phyloP scores from a whole-genome alignment of 371 early-diverging fungal species.

The Coemansia linderi region DNA sequence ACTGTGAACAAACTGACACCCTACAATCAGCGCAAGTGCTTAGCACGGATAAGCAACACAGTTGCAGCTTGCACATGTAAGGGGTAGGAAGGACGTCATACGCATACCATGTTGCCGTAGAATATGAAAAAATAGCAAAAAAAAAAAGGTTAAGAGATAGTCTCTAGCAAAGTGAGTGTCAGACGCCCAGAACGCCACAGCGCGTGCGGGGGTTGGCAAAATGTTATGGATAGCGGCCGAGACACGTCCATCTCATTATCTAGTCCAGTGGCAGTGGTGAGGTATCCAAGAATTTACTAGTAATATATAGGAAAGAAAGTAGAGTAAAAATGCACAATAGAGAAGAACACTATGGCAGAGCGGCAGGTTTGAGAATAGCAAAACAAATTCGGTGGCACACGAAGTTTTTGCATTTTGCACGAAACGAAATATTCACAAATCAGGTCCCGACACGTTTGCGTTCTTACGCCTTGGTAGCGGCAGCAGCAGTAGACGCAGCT shows the following conservation, averaged over 20 bases:
- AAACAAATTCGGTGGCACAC: neutral
- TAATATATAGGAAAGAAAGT: neutral
- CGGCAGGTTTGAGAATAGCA: constrained; percentile 2
- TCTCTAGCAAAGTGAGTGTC: neutral
- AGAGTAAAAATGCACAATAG: neutral
- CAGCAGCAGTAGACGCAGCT: constrained; percentile 9
- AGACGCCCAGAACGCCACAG: neutral
- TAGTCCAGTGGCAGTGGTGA: no score
- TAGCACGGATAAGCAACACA: neutral
- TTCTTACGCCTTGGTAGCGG: constrained; percentile 12
- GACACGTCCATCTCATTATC: neutral
- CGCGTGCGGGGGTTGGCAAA: neutral
- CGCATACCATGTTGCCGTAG: neutral
- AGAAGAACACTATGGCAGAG: constrained; percentile 15
- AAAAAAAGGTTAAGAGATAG: no score
- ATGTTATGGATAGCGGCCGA: neutral
- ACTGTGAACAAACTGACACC: constrained; percentile 12
- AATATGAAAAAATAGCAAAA: neutral
- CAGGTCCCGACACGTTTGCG: neutral
- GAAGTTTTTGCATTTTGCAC: constrained; percentile 8
- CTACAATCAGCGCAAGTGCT: neutral
- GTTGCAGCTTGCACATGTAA: neutral
- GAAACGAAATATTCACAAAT: constrained; percentile 10
- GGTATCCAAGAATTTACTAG: neutral
- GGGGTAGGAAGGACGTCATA: neutral